Base-by-base conservation (phyloP, 73 alveolate species). In the Symbiodinium natans region DNA sequence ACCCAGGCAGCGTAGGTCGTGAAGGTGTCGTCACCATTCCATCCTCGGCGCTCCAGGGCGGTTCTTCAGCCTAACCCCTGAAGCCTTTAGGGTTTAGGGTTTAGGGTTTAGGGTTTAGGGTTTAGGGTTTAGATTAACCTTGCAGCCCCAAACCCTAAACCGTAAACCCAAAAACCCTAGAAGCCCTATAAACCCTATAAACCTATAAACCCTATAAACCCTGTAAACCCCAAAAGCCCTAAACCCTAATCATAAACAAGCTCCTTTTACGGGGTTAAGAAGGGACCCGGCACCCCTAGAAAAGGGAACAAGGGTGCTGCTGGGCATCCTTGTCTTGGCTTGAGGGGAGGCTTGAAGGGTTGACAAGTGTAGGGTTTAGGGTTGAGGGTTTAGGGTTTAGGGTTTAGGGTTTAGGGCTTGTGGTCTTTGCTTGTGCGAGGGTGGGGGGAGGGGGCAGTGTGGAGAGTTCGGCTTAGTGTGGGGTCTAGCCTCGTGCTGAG, bases 21-120 rank as follows among this genome's bases (percentile, higher is more conserved):
- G 80, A 63, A 63, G 19, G 80, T 63, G 80, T 63, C 80, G 80
- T 63, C 80, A 13, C 80, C 80, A n/a, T 63, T 63, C 80, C 80
- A 63, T 13, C 80, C 80, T 63, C 27, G 68, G 68, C 29, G 68
- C 21, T 52, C 21, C 11, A 43, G 56, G 21, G 68, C 0, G 68
- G 5, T 8, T 25, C 2, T 52, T 8, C 29, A 27, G 68, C 21
- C 21, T 48, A 48, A 25, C 27, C n/a, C n/a, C n/a, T n/a, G n/a
- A n/a, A n/a, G n/a, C n/a, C 2, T 25, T 48, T 48, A 5, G 63
- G 63, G 56, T 43, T 43, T 43, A 43, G 56, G 56, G 56, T 43
- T 43, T 43, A n/a, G 63, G 63, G 3, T 48, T 48, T 5, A 25
- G 63, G 63, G 15, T 48, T 48, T 5, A 5, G 63, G 63, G 63